These are phyloP conservation scores for Posidonia australis DNA, from an alignment of 106 monocot genomes.

Conservation along the genomic window DNA sequence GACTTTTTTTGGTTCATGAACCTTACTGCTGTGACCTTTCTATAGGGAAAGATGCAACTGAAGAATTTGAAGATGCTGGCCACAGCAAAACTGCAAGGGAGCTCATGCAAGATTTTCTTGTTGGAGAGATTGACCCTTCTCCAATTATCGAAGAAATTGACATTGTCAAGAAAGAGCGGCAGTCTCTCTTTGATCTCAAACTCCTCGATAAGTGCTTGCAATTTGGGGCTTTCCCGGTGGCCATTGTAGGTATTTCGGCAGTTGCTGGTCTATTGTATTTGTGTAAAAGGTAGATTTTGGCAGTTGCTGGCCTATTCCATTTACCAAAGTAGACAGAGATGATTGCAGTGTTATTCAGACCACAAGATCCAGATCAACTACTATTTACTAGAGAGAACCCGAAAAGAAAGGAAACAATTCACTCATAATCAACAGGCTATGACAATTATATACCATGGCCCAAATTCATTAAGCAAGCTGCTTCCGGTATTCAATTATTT, in stretches of 20 bases:
- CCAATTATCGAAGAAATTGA: slow-evolving; percentile 35
- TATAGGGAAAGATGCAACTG: slow-evolving; percentile 71
- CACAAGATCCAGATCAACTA: too few species aligned
- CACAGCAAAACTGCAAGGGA: slow-evolving; percentile 64
- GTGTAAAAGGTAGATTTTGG: slow-evolving; percentile 25
- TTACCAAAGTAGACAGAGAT: too few species aligned
- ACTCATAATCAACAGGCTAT: too few species aligned
- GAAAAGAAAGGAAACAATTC: too few species aligned
- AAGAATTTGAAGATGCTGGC: slow-evolving; percentile 92
- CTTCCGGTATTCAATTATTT: too few species aligned
- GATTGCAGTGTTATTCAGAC: too few species aligned
- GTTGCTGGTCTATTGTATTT: slow-evolving; percentile 28
- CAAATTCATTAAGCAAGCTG: too few species aligned
- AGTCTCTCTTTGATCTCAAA: slow-evolving; percentile 11
- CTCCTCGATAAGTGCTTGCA: slow-evolving; percentile 15
- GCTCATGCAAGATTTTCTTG: slow-evolving; percentile 52
- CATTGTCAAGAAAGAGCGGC: slow-evolving; percentile 32
- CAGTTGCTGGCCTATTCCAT: not conserved
- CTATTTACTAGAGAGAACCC: too few species aligned
- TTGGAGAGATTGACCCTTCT: slow-evolving; percentile 59
- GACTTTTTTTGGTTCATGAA: slow-evolving; percentile 4
- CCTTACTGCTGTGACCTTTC: not conserved
- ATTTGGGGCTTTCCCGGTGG: slow-evolving; percentile 42
- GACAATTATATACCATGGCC: too few species aligned
- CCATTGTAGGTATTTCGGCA: slow-evolving; percentile 39